Evolutionary conservation across 2,329 filamentous ascomycete species (phyloP).

Genomic region (Sporothrix dimorphospora): DNA sequence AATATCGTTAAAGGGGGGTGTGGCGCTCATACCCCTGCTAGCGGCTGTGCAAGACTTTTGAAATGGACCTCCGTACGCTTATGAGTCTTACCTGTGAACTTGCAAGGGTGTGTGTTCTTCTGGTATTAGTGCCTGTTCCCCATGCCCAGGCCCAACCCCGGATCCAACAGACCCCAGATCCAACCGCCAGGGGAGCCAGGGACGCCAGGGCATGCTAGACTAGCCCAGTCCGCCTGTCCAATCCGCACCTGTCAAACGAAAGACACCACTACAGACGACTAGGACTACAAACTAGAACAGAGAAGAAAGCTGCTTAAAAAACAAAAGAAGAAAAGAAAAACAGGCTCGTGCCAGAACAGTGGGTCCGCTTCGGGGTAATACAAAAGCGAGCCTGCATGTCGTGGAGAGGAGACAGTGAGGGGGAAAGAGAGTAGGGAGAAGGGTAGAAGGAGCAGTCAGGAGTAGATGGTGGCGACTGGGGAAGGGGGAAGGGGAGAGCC

Average conservation of each 20-base stretch:
- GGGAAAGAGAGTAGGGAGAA: neutral
- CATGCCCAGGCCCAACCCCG: neutral
- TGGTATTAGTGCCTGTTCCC: neutral
- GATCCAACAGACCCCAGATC: too few species aligned
- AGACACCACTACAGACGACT: neutral
- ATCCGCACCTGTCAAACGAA: neutral
- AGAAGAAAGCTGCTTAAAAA: too few species aligned
- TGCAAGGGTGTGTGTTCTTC: too few species aligned
- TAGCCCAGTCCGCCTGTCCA: neutral
- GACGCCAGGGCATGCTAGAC: neutral
- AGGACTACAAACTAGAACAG: neutral
- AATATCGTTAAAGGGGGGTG: too few species aligned
- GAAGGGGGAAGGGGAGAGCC: neutral
- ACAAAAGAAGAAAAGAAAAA: neutral
- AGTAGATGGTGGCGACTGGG: too few species aligned
- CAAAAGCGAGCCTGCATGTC: neutral
- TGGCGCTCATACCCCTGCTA: too few species aligned
- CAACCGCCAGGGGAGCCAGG: neutral
- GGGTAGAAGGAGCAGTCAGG: too few species aligned
- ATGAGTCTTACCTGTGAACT: too few species aligned
- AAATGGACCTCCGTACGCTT: too few species aligned
- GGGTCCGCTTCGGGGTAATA: neutral
- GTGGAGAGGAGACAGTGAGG: too few species aligned
- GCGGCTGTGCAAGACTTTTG: too few species aligned
- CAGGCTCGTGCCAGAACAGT: neutral